phyloP scores from a whole-genome alignment of 116 monocot genomes.

The Cymodocea nodosa region DNA sequence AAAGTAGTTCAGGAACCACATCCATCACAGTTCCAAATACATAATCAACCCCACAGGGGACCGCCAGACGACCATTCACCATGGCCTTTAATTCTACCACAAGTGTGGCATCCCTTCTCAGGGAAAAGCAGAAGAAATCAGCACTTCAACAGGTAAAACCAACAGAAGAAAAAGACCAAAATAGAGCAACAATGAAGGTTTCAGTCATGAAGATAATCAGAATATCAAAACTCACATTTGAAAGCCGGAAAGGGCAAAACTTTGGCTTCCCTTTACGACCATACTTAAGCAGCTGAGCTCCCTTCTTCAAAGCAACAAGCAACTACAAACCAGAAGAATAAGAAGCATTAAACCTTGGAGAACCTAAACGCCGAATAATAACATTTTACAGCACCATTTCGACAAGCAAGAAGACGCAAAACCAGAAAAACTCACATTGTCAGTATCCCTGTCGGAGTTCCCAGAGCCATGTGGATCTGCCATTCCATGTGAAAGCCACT shows the following conservation, averaged over 20 bases:
- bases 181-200: no score
- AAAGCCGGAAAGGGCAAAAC: constrained; percentile 54
- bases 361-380: no score
- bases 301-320: constrained; percentile 65
- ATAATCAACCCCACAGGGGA: no score
- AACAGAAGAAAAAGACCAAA: no score
- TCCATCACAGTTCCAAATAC: no score
- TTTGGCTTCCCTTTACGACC: constrained; percentile 71
- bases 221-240: constrained; percentile 31
- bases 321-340: constrained; percentile 11
- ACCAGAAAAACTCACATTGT: constrained; percentile 25
- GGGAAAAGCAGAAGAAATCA: no score
- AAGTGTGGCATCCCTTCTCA: no score
- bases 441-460: constrained; percentile 34
- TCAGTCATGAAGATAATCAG: background rate
- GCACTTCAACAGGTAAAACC: no score
- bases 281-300: constrained; percentile 56
- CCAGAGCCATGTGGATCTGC: constrained; percentile 46
- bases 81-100: no score
- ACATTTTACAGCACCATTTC: background rate
- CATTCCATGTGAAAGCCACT: constrained; percentile 54
- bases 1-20: no score
- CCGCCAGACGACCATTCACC: no score
- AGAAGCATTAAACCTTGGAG: background rate
- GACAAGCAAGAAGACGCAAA: background rate